Evolutionary conservation across 2,329 filamentous ascomycete genomes (phyloP), one percentile per base, ranked within the genome.

Genomic region (Acrocalymma vagum): DNA sequence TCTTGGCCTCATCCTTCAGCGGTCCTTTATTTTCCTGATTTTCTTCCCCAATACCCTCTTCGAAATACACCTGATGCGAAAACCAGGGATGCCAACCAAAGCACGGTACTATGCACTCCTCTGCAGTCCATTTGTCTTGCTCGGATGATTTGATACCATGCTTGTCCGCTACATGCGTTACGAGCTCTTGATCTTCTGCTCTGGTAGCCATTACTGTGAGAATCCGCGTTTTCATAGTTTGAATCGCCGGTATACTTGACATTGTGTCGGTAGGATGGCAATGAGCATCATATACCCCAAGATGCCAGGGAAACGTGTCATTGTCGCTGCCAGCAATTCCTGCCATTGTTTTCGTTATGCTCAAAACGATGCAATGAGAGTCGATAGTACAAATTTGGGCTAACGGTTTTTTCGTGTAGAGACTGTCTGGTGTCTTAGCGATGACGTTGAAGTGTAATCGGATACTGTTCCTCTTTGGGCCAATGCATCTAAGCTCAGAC

Each of bases 21-120:
- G 83, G 58, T 85, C 80, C 23, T 18, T 38, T 32, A 8, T 46
- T 14, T 11, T 38, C 11, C 33, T 37, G 5, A 53, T 56, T 20
- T 3, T 20, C 30, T 3, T 15, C 9, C 2, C 43, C 32, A 15
- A 18, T 10, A 13, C 66, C 58, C 11, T n/a, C 58, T 52, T 24
- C 57, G 53, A 58, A 68, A 60, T 84, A 90, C 57, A 94, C 78
- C 51, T 89, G 84, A 65, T 93, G 78, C 1, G 88, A 87, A 67
- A 92, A 93, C 89, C 89, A 94, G 1, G 89, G 89, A 63, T 94
- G 89, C 87, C 88, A 92, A 14, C 89, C 89, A 69, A 92, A 93
- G n/a, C 84, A 83, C 0, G 89, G 87, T 3, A 93, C 56, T 17
- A 86, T 68, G 42, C 73, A 76, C 46, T 74, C 71, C 28, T 71